Evolutionary conservation across 2,329 filamentous ascomycete genomes (phyloP).

Genomic region (Verticillium klebahnii): DNA sequence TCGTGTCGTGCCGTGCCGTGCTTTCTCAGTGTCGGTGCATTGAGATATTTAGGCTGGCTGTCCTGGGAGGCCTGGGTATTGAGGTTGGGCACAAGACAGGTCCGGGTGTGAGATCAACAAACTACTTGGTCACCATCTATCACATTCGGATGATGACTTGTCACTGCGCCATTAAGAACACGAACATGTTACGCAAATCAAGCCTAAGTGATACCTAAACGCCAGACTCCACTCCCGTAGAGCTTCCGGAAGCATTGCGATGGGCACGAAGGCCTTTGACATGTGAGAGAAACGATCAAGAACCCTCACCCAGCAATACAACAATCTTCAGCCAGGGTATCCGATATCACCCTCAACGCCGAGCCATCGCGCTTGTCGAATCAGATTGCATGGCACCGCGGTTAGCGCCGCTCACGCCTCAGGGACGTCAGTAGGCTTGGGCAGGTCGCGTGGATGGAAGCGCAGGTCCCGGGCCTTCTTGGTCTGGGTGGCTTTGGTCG

Average conservation of each 20-base stretch:
- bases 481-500: background rate
- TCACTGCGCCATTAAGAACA: no score
- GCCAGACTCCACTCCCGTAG: background rate
- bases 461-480: constrained; percentile 5
- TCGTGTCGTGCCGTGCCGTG: no score
- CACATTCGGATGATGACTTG: no score
- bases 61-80: no score
- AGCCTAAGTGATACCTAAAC: background rate
- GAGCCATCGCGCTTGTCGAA: background rate
- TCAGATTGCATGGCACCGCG: background rate
- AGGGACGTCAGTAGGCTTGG: constrained; percentile 4
- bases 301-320: no score
- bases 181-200: background rate
- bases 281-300: background rate
- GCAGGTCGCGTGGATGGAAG: constrained; percentile 1
- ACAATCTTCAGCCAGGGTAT: no score
- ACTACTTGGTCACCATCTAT: no score
- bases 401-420: background rate
- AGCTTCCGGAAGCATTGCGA: background rate
- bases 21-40: no score
- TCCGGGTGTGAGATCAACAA: no score
- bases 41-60: no score
- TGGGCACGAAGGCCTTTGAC: background rate
- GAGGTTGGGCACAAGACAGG: no score
- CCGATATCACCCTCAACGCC: background rate